These are phyloP conservation scores for Pythium apleroticum DNA, from an alignment of 352 stramenopile species.

Conservation along the genomic window DNA sequence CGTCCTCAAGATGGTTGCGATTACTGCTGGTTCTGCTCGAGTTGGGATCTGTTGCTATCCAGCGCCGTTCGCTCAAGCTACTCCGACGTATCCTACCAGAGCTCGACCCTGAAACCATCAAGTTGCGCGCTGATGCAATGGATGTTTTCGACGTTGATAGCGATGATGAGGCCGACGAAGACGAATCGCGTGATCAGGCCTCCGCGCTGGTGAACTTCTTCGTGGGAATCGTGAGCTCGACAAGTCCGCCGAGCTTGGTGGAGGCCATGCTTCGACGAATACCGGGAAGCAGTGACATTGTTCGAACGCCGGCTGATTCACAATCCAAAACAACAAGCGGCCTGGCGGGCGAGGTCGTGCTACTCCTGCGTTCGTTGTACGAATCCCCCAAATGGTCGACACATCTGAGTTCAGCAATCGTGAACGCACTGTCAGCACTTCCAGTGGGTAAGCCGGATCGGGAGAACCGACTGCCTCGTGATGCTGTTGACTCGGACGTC, in stretches of 20 bases:
- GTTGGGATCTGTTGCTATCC: conserved; percentile 69
- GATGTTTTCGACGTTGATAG: conserved; percentile 81
- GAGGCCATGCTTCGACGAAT: conserved; percentile 51
- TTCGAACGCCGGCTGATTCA: background rate
- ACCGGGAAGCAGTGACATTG: background rate
- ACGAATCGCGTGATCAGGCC: conserved; percentile 59
- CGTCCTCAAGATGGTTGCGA: conserved; percentile 80
- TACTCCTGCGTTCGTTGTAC: conserved; percentile 83
- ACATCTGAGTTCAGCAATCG: conserved; percentile 66
- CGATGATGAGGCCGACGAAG: conserved; percentile 75
- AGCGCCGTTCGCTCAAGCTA: conserved; percentile 81
- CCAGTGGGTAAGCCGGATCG: conserved; percentile 40
- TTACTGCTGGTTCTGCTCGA: conserved; percentile 80
- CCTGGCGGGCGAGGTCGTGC: conserved; percentile 70
- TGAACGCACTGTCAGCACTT: conserved; percentile 50
- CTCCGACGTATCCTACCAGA: conserved; percentile 76
- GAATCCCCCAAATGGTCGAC: conserved; percentile 69
- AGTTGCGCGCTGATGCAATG: conserved; percentile 61
- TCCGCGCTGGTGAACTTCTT: conserved; percentile 76
- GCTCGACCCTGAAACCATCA: conserved; percentile 63
- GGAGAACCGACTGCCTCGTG: conserved; percentile 20
- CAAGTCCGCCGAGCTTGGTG: conserved; percentile 66
- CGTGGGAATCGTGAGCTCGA: conserved; percentile 67
- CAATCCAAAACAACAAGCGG: conserved; percentile 18
- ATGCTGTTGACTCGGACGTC: conserved; percentile 62